phyloP scores from a whole-genome alignment of 73 alveolate genomes.

The Paramecium biaurelia region DNA sequence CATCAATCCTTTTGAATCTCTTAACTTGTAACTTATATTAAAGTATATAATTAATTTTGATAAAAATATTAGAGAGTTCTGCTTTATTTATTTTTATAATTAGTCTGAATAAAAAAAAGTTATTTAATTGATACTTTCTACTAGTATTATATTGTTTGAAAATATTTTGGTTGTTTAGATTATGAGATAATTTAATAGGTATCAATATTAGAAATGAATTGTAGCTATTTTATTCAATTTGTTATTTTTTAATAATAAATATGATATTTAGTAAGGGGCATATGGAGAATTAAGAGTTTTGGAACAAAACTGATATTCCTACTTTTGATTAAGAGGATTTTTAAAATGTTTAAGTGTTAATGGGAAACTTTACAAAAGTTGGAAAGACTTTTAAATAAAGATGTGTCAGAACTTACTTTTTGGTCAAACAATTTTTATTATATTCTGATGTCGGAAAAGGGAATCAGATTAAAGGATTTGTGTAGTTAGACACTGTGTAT shows the following conservation, averaged over 20 bases:
- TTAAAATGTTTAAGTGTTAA: background rate
- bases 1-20: background rate
- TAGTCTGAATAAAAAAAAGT: background rate
- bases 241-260: conserved; percentile 2
- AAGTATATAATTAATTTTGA: background rate
- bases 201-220: background rate
- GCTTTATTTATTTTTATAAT: background rate
- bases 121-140: background rate
- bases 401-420: conserved; percentile 42
- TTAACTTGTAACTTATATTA: background rate
- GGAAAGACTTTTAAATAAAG: conserved; percentile 27
- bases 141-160: background rate
- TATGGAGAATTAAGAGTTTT: conserved; percentile 2
- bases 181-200: background rate
- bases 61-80: background rate
- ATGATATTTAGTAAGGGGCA: conserved; percentile 16
- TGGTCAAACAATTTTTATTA: conserved; percentile 13
- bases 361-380: conserved; percentile 27
- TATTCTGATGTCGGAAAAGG: conserved; percentile 34
- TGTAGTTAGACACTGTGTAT: background rate
- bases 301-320: conserved; percentile 23
- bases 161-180: background rate
- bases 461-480: background rate
- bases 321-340: background rate
- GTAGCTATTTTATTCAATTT: conserved; percentile 2